Evolutionary conservation across 768 basidiomycete genomes (phyloP), one percentile per base, ranked within the genome.

Genomic region (Rhizopogon roseolus): DNA sequence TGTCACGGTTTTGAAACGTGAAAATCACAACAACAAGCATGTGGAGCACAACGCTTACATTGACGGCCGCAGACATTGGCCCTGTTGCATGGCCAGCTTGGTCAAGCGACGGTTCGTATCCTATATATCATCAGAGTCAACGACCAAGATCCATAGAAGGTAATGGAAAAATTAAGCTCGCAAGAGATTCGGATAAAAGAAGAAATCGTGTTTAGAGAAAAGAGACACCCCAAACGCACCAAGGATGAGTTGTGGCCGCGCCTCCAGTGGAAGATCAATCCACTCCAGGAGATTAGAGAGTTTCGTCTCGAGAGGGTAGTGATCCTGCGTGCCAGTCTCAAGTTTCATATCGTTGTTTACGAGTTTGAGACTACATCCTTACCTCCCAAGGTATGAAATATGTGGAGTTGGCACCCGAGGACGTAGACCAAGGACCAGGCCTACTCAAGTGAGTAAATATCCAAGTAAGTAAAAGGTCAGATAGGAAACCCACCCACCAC

Each of bases 331-430:
- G 48, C 28, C 50, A 27, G 28, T 34, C 22, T 55, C 39, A 32
- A 25, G 11, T 38, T n/a, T 5, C 17, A 56, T 28, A 9, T 4
- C 19, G 19, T 29, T 28, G 4, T 19, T 25, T 28, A 16, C 7
- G 10, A 28, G 16, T 36, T 34, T 16, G 22, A 40, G 17, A 27
- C n/a, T 5, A 25, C 39, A 50, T 67, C 14, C 69, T 57, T 50
- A 86, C 88, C 69, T 75, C 81, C 84, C 87, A 95, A 10, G 90
- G 90, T 38, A 93, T 70, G 59, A 85, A 91, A 57, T 90, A 90
- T 0, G 85, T 86, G 9, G 91, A 77, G 14, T 81, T 76, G 2
- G 71, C 74, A 1, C 91, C 92, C 9, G 80, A 77, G 2, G 62
- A 67, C 0, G 90, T 93, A 58, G 73, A 76, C 0, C 88, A 83